Base-by-base conservation (phyloP, 352 stramenopile genomes). In the Phytophthora citrophthora region DNA sequence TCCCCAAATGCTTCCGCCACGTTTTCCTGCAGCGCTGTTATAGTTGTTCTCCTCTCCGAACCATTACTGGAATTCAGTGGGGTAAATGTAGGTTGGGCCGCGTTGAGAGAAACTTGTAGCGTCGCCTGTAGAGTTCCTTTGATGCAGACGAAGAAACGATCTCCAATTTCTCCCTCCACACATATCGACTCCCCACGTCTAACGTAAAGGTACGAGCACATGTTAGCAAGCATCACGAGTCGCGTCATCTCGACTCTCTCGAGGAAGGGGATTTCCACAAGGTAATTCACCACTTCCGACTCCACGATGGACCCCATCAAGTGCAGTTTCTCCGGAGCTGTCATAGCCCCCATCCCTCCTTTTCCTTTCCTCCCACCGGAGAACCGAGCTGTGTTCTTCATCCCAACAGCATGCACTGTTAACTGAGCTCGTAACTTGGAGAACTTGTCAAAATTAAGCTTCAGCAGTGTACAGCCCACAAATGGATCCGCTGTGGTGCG, bases 141-240 rank as follows among this genome's bases (percentile, higher is more conserved):
- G 39, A 92, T 83, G 50, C 80, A 92, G 43, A 92, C 83, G 68
- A 86, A 92, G 54, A 92, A 92, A 3, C 69, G 58, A 31, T 92
- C 77, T 18, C 79, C 83, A 26, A 84, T 65, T 54, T 90, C 83
- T 2, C 76, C 79, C 68, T 89, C 80, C 10, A 76, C 51, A 18
- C 79, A 91, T 0, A 92, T 57, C 29, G 74, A 56, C 16, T 90
- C 64, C 1, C 75, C 83, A 41, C 74, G 73, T 2, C 53, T 66
- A n/a, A 89, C 76, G 23, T 84, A 86, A 36, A 79, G 43, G 50
- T 89, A 90, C 54, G 83, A 83, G 61, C 80, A 92, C 46, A 92
- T 74, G 23, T 89, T 88, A 11, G 79, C 81, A 4, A 90, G 71
- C 20, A 78, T 85, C 23, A 88, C 67, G 1, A 92, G 61, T 9